Evolutionary conservation across 371 early-diverging fungal species (phyloP).

Genomic region (Rhizopus stolonifer): DNA sequence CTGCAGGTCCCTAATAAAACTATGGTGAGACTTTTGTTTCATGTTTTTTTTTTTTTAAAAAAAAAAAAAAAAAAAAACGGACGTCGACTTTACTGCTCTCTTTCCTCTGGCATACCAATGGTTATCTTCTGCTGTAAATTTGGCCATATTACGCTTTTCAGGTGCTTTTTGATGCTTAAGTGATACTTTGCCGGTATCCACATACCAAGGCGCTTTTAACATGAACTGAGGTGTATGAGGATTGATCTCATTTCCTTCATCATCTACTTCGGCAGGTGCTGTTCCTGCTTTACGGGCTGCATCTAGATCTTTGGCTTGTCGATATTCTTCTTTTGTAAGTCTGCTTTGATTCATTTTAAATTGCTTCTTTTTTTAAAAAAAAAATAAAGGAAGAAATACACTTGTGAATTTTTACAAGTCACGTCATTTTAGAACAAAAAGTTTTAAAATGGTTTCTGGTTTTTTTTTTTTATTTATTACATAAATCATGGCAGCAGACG

Average conservation of each 20-base stretch:
- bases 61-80: constrained; percentile 2
- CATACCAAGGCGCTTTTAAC: constrained; percentile 95
- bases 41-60: no score
- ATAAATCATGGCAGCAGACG: constrained; percentile 14
- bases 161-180: constrained; percentile 87
- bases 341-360: constrained; percentile 45
- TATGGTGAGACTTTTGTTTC: no score
- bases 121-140: constrained; percentile 49
- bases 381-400: background rate
- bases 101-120: constrained; percentile 87
- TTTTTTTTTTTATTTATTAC: background rate
- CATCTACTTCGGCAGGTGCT: constrained; percentile 87
- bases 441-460: background rate
- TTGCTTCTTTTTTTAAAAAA: background rate
- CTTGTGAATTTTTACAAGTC: background rate
- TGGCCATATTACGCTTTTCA: constrained; percentile 33
- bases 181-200: constrained; percentile 83
- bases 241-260: constrained; percentile 94
- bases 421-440: background rate
- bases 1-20: constrained; percentile 63
- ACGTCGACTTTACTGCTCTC: constrained; percentile 52
- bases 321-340: constrained; percentile 84
- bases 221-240: constrained; percentile 99
- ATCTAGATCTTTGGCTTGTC: constrained; percentile 83
- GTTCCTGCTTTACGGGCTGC: constrained; percentile 91